phyloP scores from a whole-genome alignment of 2,329 filamentous ascomycete species.

The Fusarium algeriense region DNA sequence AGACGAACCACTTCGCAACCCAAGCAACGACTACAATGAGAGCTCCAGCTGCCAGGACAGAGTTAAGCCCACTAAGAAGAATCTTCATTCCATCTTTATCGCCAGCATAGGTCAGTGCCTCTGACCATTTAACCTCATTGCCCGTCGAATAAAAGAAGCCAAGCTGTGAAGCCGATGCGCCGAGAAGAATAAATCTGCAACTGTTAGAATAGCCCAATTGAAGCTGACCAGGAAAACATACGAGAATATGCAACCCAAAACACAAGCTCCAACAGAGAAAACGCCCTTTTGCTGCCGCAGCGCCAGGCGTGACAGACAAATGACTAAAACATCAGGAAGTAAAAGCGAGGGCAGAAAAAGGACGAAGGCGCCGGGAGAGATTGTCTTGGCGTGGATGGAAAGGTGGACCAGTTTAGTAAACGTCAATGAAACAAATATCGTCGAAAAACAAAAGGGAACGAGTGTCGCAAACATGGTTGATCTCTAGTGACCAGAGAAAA shows the following conservation, averaged over 20 bases:
- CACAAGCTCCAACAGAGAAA: conserved; percentile 40
- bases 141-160: conserved; percentile 51
- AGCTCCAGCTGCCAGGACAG: conserved; percentile 41
- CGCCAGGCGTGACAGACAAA: conserved; percentile 45
- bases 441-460: conserved; percentile 48
- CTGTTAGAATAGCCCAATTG: neutral
- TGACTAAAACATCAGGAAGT: conserved; percentile 45
- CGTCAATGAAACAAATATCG: conserved; percentile 47
- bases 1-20: conserved; percentile 44
- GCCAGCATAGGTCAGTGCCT: conserved; percentile 47
- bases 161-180: conserved; percentile 49
- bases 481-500: neutral
- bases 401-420: conserved; percentile 50
- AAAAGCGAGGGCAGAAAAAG: conserved; percentile 50
- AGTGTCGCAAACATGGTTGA: conserved; percentile 39
- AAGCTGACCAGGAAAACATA: conserved; percentile 18
- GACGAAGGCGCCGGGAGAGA: conserved; percentile 44
- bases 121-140: conserved; percentile 50
- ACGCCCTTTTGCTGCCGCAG: conserved; percentile 45
- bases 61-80: conserved; percentile 47
- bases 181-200: conserved; percentile 45
- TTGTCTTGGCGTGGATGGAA: conserved; percentile 44
- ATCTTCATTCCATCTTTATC: conserved; percentile 51
- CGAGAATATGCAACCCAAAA: conserved; percentile 44
- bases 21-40: conserved; percentile 43